These are phyloP conservation scores for Clarireedia hainanense DNA, from an alignment of 2,329 filamentous ascomycete genomes.

Conservation along the genomic window DNA sequence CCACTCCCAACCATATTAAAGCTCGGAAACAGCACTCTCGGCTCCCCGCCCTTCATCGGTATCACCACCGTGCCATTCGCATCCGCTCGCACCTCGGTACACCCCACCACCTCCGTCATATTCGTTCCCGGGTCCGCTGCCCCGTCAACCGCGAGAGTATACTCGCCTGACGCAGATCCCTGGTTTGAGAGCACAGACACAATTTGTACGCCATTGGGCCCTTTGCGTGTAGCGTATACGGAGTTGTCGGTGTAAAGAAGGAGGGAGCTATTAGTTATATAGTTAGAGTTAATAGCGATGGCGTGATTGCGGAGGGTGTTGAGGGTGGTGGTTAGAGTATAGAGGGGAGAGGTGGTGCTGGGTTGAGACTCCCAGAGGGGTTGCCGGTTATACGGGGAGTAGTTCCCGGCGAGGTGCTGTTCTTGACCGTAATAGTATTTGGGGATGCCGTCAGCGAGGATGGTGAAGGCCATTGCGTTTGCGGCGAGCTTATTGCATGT, in stretches of 20 bases:
- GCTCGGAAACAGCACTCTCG: slow-evolving; percentile 1
- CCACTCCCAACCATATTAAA: background rate
- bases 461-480: slow-evolving; percentile 40
- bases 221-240: slow-evolving; percentile 15
- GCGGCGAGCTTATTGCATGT: slow-evolving; percentile 28
- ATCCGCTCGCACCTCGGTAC: background rate
- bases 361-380: slow-evolving; percentile 36
- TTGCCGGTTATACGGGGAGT: slow-evolving; percentile 36
- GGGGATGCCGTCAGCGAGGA: slow-evolving; percentile 43
- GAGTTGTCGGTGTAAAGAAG: slow-evolving; percentile 11
- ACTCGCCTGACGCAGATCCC: slow-evolving; percentile 17
- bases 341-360: slow-evolving; percentile 31
- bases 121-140: slow-evolving; percentile 9
- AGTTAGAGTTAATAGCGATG: slow-evolving; percentile 6
- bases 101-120: slow-evolving; percentile 12
- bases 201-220: slow-evolving; percentile 9
- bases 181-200: slow-evolving; percentile 33
- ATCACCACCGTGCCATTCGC: slow-evolving; percentile 1
- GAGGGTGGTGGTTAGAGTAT: slow-evolving; percentile 29
- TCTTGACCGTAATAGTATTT: slow-evolving; percentile 48
- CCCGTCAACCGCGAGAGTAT: background rate
- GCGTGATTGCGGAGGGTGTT: slow-evolving; percentile 16
- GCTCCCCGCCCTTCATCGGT: background rate
- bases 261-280: slow-evolving; percentile 9
- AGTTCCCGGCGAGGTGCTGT: slow-evolving; percentile 36